Conservation (phyloP, 2,329 filamentous ascomycete genomes). For the Tricladium varicosporioides region DNA sequence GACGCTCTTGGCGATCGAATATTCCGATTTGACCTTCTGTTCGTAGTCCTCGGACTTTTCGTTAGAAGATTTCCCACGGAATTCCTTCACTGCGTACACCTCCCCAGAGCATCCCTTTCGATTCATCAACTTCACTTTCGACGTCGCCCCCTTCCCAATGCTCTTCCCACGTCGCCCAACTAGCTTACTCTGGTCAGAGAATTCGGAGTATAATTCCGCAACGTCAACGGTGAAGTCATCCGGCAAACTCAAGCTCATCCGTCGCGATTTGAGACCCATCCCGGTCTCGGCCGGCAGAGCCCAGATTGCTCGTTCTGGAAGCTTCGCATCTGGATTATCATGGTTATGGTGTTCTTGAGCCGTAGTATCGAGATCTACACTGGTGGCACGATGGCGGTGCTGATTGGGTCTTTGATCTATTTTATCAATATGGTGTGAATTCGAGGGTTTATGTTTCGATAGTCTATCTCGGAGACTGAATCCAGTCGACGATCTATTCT, state of each 20-base stretch:
- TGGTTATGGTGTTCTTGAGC: slow-evolving; percentile 17
- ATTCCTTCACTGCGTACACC: slow-evolving; percentile 84
- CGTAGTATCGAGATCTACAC: slow-evolving; percentile 26
- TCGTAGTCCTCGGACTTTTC: slow-evolving; percentile 76
- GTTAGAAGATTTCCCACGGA: slow-evolving; percentile 66
- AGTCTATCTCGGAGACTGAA: slow-evolving; percentile 26
- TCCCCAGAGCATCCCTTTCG: slow-evolving; percentile 62
- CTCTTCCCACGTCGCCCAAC: slow-evolving; percentile 71
- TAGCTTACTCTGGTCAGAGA: slow-evolving; percentile 67
- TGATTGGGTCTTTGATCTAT: slow-evolving; percentile 9
- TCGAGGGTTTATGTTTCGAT: slow-evolving; percentile 18
- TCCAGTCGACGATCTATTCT: slow-evolving; percentile 43
- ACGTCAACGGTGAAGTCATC: slow-evolving; percentile 73
- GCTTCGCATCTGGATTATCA: slow-evolving; percentile 27
- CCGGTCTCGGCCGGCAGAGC: slow-evolving; percentile 65
- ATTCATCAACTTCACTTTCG: slow-evolving; percentile 77
- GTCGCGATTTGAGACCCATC: slow-evolving; percentile 74
- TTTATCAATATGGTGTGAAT: background rate
- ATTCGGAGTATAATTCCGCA: slow-evolving; percentile 67
- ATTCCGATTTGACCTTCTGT: slow-evolving; percentile 90
- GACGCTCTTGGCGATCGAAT: slow-evolving; percentile 79
- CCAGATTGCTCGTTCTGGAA: slow-evolving; percentile 46
- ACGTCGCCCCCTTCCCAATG: slow-evolving; percentile 79
- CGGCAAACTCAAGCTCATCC: slow-evolving; percentile 70
- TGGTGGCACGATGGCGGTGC: slow-evolving; percentile 25